Conservation (phyloP, 352 stramenopile species). For the Globisporangium radiosum region DNA sequence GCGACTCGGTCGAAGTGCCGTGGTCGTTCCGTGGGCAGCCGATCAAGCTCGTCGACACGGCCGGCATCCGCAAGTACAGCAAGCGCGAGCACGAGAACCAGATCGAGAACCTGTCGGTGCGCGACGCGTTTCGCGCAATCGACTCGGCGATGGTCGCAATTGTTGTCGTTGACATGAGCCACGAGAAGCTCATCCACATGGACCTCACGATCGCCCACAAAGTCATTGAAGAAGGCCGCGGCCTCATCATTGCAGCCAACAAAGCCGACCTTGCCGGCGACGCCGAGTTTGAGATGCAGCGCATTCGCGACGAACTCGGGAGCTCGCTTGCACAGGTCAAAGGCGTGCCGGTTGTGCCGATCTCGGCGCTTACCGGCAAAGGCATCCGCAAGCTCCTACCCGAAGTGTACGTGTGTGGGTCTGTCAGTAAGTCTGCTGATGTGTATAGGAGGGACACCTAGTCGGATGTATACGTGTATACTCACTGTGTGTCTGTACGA, state of each 20-base stretch:
- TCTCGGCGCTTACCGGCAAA: slow-evolving; percentile 67
- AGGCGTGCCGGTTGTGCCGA: slow-evolving; percentile 70
- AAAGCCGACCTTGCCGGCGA: slow-evolving; percentile 58
- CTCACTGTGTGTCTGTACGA: background rate
- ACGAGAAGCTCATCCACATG: slow-evolving; percentile 81
- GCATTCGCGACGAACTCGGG: slow-evolving; percentile 64
- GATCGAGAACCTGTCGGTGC: slow-evolving; percentile 82
- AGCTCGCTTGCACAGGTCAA: slow-evolving; percentile 71
- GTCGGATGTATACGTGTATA: background rate
- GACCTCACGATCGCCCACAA: slow-evolving; percentile 78
- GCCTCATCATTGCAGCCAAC: slow-evolving; percentile 69
- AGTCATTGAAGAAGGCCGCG: slow-evolving; percentile 74
- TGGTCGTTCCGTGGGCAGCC: slow-evolving; percentile 67
- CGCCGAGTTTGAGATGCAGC: slow-evolving; percentile 53
- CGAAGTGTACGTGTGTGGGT: slow-evolving; percentile 38
- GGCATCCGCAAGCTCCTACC: slow-evolving; percentile 76
- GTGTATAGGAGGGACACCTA: background rate
- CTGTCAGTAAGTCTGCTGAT: background rate
- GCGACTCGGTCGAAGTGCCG: slow-evolving; percentile 74
- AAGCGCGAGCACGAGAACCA: slow-evolving; percentile 80
- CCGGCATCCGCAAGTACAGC: slow-evolving; percentile 76
- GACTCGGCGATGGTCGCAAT: slow-evolving; percentile 76
- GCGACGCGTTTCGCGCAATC: slow-evolving; percentile 73
- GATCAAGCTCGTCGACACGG: slow-evolving; percentile 80
- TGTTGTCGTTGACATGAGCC: slow-evolving; percentile 79